phyloP scores from a whole-genome alignment of 2,329 filamentous ascomycete genomes.

The Trichophyton verrucosum region DNA sequence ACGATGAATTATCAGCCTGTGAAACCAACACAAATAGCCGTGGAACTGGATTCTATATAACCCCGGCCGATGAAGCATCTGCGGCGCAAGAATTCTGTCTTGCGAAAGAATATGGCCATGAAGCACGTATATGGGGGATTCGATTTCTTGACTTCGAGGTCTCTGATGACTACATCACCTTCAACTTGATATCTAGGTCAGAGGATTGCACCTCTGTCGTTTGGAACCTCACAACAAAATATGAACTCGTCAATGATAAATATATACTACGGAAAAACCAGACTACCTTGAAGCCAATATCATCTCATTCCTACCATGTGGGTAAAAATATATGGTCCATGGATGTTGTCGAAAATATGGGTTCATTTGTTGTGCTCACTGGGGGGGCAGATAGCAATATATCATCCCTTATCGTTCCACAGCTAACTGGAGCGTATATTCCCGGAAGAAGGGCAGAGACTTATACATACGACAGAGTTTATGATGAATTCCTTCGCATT shows the following conservation, averaged over 20 bases:
- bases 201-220: constrained; percentile 68
- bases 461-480: constrained; percentile 9
- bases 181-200: constrained; percentile 62
- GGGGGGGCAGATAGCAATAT: constrained; percentile 75
- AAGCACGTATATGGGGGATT: constrained; percentile 80
- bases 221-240: constrained; percentile 49
- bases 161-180: constrained; percentile 14
- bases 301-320: constrained; percentile 52
- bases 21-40: constrained; percentile 15
- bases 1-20: constrained; percentile 10
- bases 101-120: constrained; percentile 70
- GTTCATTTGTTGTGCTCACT: constrained; percentile 42
- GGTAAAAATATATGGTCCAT: constrained; percentile 90
- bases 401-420: constrained; percentile 16
- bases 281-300: constrained; percentile 38
- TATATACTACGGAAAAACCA: constrained; percentile 16
- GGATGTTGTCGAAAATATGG: constrained; percentile 26
- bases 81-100: constrained; percentile 39
- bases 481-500: not conserved
- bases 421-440: constrained; percentile 10
- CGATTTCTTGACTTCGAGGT: constrained; percentile 43
- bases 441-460: not conserved
- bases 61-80: constrained; percentile 19
- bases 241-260: constrained; percentile 9
- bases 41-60: constrained; percentile 53